Base-by-base conservation (phyloP, 192 early-diverging fungal species). In the Gamsiella multidivaricata region DNA sequence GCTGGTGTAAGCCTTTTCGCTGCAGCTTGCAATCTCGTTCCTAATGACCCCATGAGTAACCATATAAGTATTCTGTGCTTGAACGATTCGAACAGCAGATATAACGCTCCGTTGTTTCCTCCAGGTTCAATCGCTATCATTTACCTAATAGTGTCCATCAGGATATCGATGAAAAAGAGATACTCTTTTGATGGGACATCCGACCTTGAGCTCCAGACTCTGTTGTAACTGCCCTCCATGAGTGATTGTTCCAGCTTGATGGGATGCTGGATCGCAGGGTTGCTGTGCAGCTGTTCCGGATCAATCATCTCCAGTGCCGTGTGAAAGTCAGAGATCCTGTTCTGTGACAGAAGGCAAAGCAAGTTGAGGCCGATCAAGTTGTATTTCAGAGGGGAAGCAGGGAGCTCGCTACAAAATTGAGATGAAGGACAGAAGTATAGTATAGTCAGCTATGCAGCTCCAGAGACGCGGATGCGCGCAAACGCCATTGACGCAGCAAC, bases 151-250 rank as follows among this genome's bases (percentile, higher is more conserved):
- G 96, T 98, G 29, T 83, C 83, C 84, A 98, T 95, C 69, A 99
- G 83, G 63, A 97, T 96, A 67, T 98, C 94, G 65, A 96, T 91
- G 72, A 98, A 98, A 73, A 98, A 95, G 61, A 90, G 63, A 80
- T 95, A 99, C 80, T 98, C 95, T 62, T 92, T 86, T 18, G 92
- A 94, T 11, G 94, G 93, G n/a, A 97, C 94, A 62, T 94, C 91
- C 17, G 85, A 79, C 82, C 96, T 85, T 62, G 91, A 88, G 80
- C 94, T 92, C 96, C 96, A 98, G 41, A 99, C 96, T 65, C 94
- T 92, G 82, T 97, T 97, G 82, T 98, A 99, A 71, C 90, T 93
- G 22, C 97, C 96, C 79, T 98, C 97, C 96, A 98, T 99, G 73
- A 99, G 81, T 47, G 91, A 94, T 84, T 97, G 97, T 82, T 99